Base-by-base conservation (phyloP, 768 basidiomycete genomes). In the Leucocoprinus leucothites region DNA sequence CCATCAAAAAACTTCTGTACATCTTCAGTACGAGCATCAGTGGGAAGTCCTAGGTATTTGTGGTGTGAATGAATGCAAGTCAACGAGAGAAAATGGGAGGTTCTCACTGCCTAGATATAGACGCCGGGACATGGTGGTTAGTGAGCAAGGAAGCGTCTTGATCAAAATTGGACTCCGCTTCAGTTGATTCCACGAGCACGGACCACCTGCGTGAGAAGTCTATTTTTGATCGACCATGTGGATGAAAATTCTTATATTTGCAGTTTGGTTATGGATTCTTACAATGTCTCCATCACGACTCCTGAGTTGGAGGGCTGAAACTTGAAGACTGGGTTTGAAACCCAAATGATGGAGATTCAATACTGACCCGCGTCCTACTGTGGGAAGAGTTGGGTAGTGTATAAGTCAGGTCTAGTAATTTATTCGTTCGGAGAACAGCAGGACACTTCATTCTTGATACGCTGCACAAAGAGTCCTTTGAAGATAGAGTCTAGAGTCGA, bases 1-100 rank as follows among this genome's bases (percentile, higher is more conserved):
- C 89, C 89, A 58, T 93, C 91, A 69, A 98, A 97, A 67, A 94
- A 84, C 69, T 92, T 91, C 57, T 82, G 79, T 51, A 94, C 86
- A 63, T 94, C 92, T 25, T 92, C 89, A 14, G 87, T 80, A 63
- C 90, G 88, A 62, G 85, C 81, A 70, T 94, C 91, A 56, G 84
- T 74, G 38, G 91, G 89, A n/a, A 94, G 82, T 68, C 88, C 91
- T 93, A 50, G 14, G 50, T 24, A 56, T 14, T 46, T 8, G 7
- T 43, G 48, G 38, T 19, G 51, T 55, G 41, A 53, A 25, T 44
- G 16, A n/a, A 45, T 24, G 48, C 13, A 40, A 44, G 6, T 42
- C 14, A 24, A n/a, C 48, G 38, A 26, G 36, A 52, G 16, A 53
- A 53, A 24, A 4, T 21, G 19, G 44, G 48, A 57, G 38, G 56